These are phyloP conservation scores for Globisporangium ultimum DNA, from an alignment of 352 stramenopile genomes.

Conservation along the genomic window DNA sequence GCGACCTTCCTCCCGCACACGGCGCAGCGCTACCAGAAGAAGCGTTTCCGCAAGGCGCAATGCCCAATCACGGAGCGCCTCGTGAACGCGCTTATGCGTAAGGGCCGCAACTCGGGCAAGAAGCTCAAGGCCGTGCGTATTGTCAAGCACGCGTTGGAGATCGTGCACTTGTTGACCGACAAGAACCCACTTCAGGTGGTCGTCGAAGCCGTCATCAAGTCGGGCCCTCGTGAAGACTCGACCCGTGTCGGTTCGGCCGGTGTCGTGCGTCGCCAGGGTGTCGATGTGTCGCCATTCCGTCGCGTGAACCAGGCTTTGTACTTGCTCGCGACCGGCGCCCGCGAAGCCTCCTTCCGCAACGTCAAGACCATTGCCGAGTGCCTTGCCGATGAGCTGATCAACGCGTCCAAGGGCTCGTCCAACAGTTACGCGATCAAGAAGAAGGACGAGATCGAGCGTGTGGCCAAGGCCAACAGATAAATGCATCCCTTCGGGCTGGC, in stretches of 20 bases:
- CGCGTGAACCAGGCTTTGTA: slow-evolving; percentile 99
- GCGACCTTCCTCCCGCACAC: slow-evolving; percentile 99
- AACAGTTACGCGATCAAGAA: slow-evolving; percentile 99
- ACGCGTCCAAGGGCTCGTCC: slow-evolving; percentile 98
- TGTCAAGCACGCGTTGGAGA: slow-evolving; percentile 98
- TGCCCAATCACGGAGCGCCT: slow-evolving; percentile 99
- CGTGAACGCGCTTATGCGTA: slow-evolving; percentile 97
- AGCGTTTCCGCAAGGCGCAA: slow-evolving; percentile 99
- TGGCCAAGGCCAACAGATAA: slow-evolving; percentile 99
- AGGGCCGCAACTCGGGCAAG: slow-evolving; percentile 99
- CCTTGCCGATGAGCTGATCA: slow-evolving; percentile 99
- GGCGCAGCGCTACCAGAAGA: slow-evolving; percentile 99
- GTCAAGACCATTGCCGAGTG: slow-evolving; percentile 99
- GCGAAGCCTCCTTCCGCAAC: slow-evolving; percentile 99
- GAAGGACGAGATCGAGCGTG: slow-evolving; percentile 99
- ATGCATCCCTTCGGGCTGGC: slow-evolving; percentile 14
- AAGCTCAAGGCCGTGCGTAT: slow-evolving; percentile 99
- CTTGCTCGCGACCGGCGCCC: slow-evolving; percentile 96
- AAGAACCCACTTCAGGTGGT: slow-evolving; percentile 99
- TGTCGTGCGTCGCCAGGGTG: slow-evolving; percentile 99
- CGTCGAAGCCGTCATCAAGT: slow-evolving; percentile 90
- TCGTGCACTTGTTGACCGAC: slow-evolving; percentile 99
- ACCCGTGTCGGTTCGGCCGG: slow-evolving; percentile 98
- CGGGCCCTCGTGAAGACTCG: slow-evolving; percentile 98
- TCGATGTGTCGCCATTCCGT: slow-evolving; percentile 99